Evolutionary conservation across 768 basidiomycete species (phyloP).

Genomic region (Hirschioporus abietinus): DNA sequence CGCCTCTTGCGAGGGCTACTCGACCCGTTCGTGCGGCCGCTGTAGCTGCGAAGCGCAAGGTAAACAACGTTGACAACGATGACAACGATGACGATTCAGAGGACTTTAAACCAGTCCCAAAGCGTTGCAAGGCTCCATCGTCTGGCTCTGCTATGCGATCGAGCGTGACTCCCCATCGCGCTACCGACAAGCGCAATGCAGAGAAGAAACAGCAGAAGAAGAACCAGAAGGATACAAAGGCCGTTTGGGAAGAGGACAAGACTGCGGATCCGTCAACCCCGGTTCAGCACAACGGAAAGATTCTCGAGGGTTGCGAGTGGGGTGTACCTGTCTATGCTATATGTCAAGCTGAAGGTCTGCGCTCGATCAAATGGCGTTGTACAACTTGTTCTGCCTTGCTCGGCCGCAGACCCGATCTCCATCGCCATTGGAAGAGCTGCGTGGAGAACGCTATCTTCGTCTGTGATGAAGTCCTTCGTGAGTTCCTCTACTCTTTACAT

Average conservation of each 20-base stretch:
- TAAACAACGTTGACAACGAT: background rate
- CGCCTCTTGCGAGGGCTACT: background rate
- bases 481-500: background rate
- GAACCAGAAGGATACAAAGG: background rate
- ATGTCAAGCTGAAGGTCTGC: background rate
- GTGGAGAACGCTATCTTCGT: background rate
- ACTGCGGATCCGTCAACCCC: background rate
- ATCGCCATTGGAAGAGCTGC: background rate
- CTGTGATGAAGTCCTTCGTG: background rate
- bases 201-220: background rate
- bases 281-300: background rate
- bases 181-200: background rate
- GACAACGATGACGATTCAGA: background rate
- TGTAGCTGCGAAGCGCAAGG: background rate
- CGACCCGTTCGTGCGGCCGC: background rate
- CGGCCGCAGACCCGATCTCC: background rate
- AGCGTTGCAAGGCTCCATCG: background rate
- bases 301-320: background rate
- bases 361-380: background rate
- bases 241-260: background rate
- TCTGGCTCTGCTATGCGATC: background rate
- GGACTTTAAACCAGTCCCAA: background rate
- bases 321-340: background rate
- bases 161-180: background rate
- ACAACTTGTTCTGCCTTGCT: background rate